Base-by-base conservation (phyloP, 2,329 filamentous ascomycete genomes). In the Escovopsis sp. region DNA sequence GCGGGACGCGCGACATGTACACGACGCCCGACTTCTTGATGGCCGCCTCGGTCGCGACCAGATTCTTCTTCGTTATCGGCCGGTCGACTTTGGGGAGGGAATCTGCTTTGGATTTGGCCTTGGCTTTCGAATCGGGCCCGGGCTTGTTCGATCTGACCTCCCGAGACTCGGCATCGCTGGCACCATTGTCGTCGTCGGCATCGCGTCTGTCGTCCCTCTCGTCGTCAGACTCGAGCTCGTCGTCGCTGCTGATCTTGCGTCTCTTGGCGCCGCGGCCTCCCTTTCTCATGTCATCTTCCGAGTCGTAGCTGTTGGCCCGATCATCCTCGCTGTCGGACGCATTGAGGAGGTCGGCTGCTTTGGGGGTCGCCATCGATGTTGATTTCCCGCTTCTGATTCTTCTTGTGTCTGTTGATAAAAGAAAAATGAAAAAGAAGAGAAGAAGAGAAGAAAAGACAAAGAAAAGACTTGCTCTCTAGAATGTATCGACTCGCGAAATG, bases 1-100 rank as follows among this genome's bases (percentile, higher is more conserved):
- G 86, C 4, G 86, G 85, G 48, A 91, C 76, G 45, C 85, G 78
- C 4, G 84, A 89, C 47, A 93, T 70, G 63, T 91, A 93, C 46
- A 91, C 69, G 11, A 93, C 82, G 48, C 85, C 85, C 0, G 83
- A 86, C 57, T 79, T 82, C 51, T 75, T 77, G 46, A 82, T 70
- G 19, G 78, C 77, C 33, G 72, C 72, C 48, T 78, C 74, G 10
- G 77, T 73, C 5, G 70, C 69, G 34, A 81, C 72, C 39, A 84
- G 72, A 55, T 84, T 82, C 63, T 82, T 79, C 57, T 80, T 77
- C 36, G 72, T 68, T 45, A 82, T 61, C 35, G 72, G 66, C 49
- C 69, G 72, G 41, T 72, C 67, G 43, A 72, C 56, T 47, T 67
- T 68, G 12, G 70, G 67, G 3, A 75, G 56, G 23, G 23, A 23